Evolutionary conservation across 768 basidiomycete genomes (phyloP).

Genomic region (Kwoniella heveanensis): DNA sequence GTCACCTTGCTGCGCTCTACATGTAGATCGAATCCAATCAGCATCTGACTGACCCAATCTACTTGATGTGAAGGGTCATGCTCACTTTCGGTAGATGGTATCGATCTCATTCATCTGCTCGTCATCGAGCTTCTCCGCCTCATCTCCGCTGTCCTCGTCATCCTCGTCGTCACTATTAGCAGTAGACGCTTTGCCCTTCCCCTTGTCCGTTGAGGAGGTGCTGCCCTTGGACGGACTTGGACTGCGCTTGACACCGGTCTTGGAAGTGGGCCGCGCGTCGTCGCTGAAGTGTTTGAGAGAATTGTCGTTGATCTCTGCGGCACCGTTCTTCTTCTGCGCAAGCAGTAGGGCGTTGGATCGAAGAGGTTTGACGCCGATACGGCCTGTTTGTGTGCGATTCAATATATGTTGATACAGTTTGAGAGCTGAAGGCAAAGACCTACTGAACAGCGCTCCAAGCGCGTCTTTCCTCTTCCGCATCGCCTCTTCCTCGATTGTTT

Average conservation of each 20-base stretch:
- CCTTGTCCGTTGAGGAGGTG: constrained; percentile 35
- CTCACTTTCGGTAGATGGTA: constrained; percentile 79
- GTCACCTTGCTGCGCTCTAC: constrained; percentile 82
- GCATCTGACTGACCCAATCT: too few species aligned
- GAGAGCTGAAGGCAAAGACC: constrained; percentile 36
- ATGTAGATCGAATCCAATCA: constrained; percentile 14
- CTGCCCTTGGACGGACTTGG: constrained; percentile 41
- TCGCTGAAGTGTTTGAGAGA: constrained; percentile 59
- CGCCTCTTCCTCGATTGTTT: constrained; percentile 75
- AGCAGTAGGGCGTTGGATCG: constrained; percentile 45
- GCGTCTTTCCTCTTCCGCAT: constrained; percentile 78
- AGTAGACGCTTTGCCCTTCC: constrained; percentile 58
- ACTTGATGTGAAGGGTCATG: constrained; percentile 4
- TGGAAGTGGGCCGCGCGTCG: constrained; percentile 27
- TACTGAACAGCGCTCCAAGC: constrained; percentile 71
- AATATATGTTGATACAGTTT: not conserved
- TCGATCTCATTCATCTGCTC: constrained; percentile 67
- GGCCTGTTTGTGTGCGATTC: constrained; percentile 24
- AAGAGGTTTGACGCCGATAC: constrained; percentile 68
- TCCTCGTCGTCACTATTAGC: constrained; percentile 60
- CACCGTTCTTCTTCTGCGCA: constrained; percentile 54
- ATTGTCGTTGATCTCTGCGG: constrained; percentile 47
- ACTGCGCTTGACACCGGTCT: constrained; percentile 16
- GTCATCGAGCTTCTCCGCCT: constrained; percentile 76
- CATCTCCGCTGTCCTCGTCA: constrained; percentile 73